phyloP scores from a whole-genome alignment of 2,329 filamentous ascomycete genomes.

The Aspergillus sp. region DNA sequence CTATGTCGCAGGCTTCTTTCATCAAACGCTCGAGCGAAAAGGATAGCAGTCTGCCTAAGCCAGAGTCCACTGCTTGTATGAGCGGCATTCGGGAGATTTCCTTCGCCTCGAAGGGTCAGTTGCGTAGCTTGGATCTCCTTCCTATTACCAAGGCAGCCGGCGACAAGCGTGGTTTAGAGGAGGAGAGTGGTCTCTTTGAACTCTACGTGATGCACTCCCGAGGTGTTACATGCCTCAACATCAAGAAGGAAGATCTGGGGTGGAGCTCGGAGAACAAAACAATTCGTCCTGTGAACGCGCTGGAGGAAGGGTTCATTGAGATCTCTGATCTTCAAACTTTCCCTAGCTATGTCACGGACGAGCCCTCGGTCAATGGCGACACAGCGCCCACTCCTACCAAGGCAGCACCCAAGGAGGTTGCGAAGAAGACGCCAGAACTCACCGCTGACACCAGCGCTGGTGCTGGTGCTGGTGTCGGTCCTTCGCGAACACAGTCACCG shows the following conservation, averaged over 20 bases:
- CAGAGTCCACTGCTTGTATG: constrained; percentile 94
- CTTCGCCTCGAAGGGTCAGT: constrained; percentile 76
- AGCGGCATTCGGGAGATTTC: constrained; percentile 95
- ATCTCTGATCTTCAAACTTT: constrained; percentile 63
- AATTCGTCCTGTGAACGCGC: constrained; percentile 69
- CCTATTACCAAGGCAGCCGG: constrained; percentile 52
- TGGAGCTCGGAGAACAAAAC: constrained; percentile 91
- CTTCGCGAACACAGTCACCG: constrained; percentile 30
- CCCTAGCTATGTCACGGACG: constrained; percentile 35
- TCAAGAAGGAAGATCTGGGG: constrained; percentile 85
- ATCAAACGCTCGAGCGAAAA: constrained; percentile 71
- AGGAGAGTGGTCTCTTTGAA: constrained; percentile 79
- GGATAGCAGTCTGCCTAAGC: constrained; percentile 69
- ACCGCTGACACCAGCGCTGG: constrained; percentile 18
- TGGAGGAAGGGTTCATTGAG: constrained; percentile 67
- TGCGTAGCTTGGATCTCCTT: constrained; percentile 87
- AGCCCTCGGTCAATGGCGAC: constrained; percentile 45
- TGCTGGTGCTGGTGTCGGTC: constrained; percentile 8
- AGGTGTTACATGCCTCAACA: constrained; percentile 82
- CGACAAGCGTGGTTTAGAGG: constrained; percentile 51
- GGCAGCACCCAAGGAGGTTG: constrained; percentile 35
- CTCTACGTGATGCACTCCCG: constrained; percentile 97
- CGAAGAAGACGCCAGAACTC: constrained; percentile 34
- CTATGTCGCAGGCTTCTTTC: constrained; percentile 82
- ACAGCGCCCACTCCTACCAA: constrained; percentile 27